phyloP scores from a whole-genome alignment of 2,329 filamentous ascomycete species.

The Pseudopithomyces chartarum region DNA sequence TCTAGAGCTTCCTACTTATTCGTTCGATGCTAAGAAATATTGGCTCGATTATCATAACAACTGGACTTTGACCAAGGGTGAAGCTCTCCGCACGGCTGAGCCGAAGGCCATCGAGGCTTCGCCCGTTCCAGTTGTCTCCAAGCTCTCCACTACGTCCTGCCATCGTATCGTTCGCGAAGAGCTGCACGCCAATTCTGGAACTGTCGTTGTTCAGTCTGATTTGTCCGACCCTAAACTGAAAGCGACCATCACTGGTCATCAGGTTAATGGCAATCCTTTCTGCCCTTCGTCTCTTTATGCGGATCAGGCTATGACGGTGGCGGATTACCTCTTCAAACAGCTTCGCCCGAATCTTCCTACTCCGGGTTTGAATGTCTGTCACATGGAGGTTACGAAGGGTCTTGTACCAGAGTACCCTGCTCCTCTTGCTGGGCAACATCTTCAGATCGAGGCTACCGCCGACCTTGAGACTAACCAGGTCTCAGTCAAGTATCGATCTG shows the following conservation, averaged over 20 bases:
- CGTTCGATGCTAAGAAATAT: conserved; percentile 73
- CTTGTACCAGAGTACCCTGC: conserved; percentile 63
- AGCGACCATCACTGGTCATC: conserved; percentile 66
- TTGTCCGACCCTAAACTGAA: conserved; percentile 67
- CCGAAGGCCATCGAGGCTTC: conserved; percentile 48
- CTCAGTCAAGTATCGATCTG: conserved; percentile 61
- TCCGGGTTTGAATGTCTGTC: conserved; percentile 66
- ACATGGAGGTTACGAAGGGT: conserved; percentile 72
- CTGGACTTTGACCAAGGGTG: conserved; percentile 72
- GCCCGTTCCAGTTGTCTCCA: conserved; percentile 54
- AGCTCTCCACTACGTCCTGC: conserved; percentile 68
- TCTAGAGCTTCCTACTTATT: conserved; percentile 69
- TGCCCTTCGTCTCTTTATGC: conserved; percentile 69
- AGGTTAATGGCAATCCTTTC: conserved; percentile 69
- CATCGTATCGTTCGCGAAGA: conserved; percentile 68
- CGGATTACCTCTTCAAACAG: conserved; percentile 70
- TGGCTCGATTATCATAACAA: conserved; percentile 75
- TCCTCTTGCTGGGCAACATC: conserved; percentile 59
- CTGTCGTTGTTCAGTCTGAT: conserved; percentile 69
- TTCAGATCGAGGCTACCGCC: conserved; percentile 65
- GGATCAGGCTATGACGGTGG: conserved; percentile 68
- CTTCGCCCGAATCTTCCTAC: conserved; percentile 61
- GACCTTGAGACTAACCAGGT: conserved; percentile 62
- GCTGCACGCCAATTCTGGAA: conserved; percentile 63
- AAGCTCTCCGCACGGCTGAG: conserved; percentile 52